Percentiles rank a stretch among this genome's conserved stretches.
Evolutionary conservation across 2,329 filamentous ascomycete genomes (phyloP).

Genomic region (Incumbomyces lentus): DNA sequence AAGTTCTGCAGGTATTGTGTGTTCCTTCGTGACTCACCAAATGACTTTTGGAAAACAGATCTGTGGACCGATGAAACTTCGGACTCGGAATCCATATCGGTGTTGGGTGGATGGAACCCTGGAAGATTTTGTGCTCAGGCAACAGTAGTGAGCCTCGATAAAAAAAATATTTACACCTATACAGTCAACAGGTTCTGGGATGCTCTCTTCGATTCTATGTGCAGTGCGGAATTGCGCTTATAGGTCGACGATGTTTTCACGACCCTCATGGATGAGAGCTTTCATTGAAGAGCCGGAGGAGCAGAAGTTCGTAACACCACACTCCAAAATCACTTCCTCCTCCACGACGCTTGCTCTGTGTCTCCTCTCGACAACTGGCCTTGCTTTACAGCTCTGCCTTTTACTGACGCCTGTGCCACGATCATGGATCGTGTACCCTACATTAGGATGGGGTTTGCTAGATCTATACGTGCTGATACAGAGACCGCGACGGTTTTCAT

Average conservation of each 20-base stretch:
- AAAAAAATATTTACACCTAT: too few relatives aligned
- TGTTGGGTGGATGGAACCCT: too few relatives aligned
- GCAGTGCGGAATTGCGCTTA: too few relatives aligned
- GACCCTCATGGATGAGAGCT: slow-evolving; percentile 11
- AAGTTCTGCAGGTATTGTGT: too few relatives aligned
- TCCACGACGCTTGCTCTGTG: slow-evolving; percentile 9
- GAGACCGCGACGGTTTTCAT: slow-evolving; percentile 12
- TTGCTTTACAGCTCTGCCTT: slow-evolving; percentile 11
- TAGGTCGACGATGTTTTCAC: neutral
- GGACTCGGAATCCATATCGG: too few relatives aligned
- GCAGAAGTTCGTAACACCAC: neutral
- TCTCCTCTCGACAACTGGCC: slow-evolving; percentile 9
- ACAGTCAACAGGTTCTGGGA: too few relatives aligned
- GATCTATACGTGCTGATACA: slow-evolving; percentile 3
- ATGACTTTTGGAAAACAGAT: too few relatives aligned
- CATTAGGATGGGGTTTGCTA: slow-evolving; percentile 10
- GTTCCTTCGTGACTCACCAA: too few relatives aligned
- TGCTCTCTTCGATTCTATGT: too few relatives aligned
- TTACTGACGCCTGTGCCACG: neutral
- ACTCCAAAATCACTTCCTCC: slow-evolving; percentile 2
- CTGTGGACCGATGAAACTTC: too few relatives aligned
- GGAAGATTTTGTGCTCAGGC: too few relatives aligned
- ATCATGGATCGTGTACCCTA: slow-evolving; percentile 8
- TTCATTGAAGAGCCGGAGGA: slow-evolving; percentile 16
- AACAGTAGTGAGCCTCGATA: too few relatives aligned